Evolutionary conservation across 2,329 filamentous ascomycete genomes (phyloP).

Genomic region (Byssothecium circinans): DNA sequence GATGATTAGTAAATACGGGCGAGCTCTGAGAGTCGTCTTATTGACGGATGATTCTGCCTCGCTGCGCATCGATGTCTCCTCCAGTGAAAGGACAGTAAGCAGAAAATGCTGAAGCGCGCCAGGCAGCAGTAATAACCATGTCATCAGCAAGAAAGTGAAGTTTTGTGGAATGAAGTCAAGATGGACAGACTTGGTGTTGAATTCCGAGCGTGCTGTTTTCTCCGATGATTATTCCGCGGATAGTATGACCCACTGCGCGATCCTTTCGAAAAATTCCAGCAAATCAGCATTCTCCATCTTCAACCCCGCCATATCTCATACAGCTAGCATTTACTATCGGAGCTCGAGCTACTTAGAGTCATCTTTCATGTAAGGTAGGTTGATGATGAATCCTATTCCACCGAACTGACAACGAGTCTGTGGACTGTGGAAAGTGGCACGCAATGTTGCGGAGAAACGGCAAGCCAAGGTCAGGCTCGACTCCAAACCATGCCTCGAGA

Average conservation of each 20-base stretch:
- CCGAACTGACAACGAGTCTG: not conserved
- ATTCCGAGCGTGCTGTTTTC: too few relatives aligned
- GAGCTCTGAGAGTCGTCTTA: conserved; percentile 7
- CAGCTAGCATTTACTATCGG: too few relatives aligned
- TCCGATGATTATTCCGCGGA: too few relatives aligned
- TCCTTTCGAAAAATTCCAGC: too few relatives aligned
- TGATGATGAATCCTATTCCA: not conserved
- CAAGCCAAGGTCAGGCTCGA: conserved; percentile 34
- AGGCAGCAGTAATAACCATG: not conserved
- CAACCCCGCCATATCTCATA: too few relatives aligned
- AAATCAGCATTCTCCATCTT: too few relatives aligned
- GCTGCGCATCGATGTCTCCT: conserved; percentile 15
- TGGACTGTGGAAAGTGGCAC: not conserved
- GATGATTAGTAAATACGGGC: conserved; percentile 1
- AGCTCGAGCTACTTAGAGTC: not conserved
- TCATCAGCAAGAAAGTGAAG: not conserved
- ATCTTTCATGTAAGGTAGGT: too few relatives aligned
- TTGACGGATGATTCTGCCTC: conserved; percentile 24
- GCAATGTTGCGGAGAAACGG: conserved; percentile 40
- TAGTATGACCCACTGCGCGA: too few relatives aligned
- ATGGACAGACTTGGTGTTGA: not conserved
- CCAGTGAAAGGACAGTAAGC: not conserved
- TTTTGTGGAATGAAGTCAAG: not conserved
- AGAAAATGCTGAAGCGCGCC: not conserved
- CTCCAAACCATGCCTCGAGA: not conserved